Conservation (phyloP, 805 yeast species). For the Candida jianshihensis region DNA sequence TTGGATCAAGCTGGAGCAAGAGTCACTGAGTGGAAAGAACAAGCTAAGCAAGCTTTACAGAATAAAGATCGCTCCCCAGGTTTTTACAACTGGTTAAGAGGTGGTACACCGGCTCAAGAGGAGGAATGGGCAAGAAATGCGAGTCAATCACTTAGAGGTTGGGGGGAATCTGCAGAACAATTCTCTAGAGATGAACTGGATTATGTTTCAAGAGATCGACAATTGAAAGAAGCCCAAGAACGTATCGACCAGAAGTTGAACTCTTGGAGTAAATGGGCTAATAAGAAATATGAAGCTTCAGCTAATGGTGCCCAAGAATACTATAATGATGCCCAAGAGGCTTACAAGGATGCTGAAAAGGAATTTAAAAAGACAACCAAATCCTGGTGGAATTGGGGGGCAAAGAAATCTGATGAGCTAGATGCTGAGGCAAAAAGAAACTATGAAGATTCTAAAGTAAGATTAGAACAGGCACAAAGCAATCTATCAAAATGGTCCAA, state of each 20-base stretch:
- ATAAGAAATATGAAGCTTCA: constrained; percentile 17
- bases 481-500: constrained; percentile 23
- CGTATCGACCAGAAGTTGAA: constrained; percentile 4
- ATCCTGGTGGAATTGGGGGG: constrained; percentile 34
- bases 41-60: constrained; percentile 11
- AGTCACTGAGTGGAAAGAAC: constrained; percentile 13
- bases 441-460: constrained; percentile 21
- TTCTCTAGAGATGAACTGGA: constrained; percentile 36
- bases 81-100: constrained; percentile 23
- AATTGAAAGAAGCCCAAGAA: constrained; percentile 3
- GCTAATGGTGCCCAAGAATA: constrained; percentile 21
- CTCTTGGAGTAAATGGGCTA: constrained; percentile 20
- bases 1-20: constrained; percentile 13
- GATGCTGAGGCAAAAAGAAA: constrained; percentile 24
- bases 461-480: constrained; percentile 12
- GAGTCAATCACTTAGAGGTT: constrained; percentile 33
- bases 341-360: constrained; percentile 28
- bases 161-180: constrained; percentile 39
- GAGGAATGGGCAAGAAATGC: constrained; percentile 28
- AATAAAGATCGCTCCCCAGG: constrained; percentile 6
- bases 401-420: constrained; percentile 29
- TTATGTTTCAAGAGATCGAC: constrained; percentile 7
- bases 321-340: constrained; percentile 25
- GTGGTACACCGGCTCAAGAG: constrained; percentile 23
- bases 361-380: constrained; percentile 25